Base-by-base conservation (phyloP, 495 filamentous ascomycete genomes). In the Articulospora tetracladia region DNA sequence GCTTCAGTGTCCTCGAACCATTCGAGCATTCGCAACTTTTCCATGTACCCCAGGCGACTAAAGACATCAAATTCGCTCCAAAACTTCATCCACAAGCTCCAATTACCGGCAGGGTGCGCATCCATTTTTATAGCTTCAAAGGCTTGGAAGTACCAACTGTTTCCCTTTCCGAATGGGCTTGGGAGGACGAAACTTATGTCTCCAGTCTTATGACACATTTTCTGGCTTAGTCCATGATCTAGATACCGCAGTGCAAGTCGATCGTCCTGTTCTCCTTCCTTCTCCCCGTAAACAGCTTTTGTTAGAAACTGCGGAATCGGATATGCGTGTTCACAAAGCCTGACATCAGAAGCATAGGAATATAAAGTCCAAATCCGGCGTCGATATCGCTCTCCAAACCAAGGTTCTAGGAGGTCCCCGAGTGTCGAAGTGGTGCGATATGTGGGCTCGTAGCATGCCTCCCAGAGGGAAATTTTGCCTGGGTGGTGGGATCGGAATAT, bases 381-480 rank as follows among this genome's bases (percentile, higher is more conserved):
- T 6, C 47, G 47, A n/a, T 50, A 50, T 6, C 17, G 20, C 2
- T 4, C 6, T 50, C 47, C 47, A 17, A 50, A 50, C 47, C 47
- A 50, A 6, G 25, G 47, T 26, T 50, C 22, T 25, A 50, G 47
- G 2, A 50, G 47, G 20, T 50, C 47, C 8, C 47, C 47, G 25
- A 50, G 47, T 3, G 47, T 8, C 20, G 25, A 50, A 4, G 47
- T 50, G 20, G 20, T 50, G 3, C n/a, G 6, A 22, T 25, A 50
- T 7, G 8, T 17, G 7, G 47, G 47, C 25, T 50, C 47, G 20
- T 50, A 50, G 47, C 47, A 50, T 7, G 22, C 20, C 17, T 50
- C 47, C 47, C 47, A 50, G 6, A 50, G 47, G 8, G 47, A 50
- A 26, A 50, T 50, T 25, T 50, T 50, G 17, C 39, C 39, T 44